A percentile compares a stretch with the other conserved stretches of the same genome.
phyloP scores from a whole-genome alignment of 331 rosid species.

The Acacia pycnantha region DNA sequence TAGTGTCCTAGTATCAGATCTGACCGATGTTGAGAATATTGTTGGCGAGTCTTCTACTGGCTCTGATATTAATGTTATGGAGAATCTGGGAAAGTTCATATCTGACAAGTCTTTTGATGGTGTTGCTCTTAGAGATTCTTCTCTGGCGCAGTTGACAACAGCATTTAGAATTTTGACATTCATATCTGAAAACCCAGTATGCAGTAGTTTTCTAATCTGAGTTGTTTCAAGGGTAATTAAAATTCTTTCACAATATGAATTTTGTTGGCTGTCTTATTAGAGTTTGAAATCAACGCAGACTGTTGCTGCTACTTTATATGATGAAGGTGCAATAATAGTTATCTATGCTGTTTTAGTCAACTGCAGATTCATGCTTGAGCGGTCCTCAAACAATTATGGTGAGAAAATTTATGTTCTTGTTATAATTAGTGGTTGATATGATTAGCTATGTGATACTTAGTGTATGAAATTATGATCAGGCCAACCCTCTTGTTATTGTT shows the following conservation, averaged over 20 bases:
- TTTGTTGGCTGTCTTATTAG: constrained; percentile 19
- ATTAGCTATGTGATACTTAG: neutral
- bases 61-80: constrained; percentile 93
- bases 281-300: constrained; percentile 53
- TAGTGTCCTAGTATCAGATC: constrained; percentile 72
- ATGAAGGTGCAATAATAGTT: constrained; percentile 89
- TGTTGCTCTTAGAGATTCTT: constrained; percentile 82
- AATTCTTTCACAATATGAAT: constrained; percentile 29
- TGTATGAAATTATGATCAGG: neutral
- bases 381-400: constrained; percentile 93
- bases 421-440: constrained; percentile 4
- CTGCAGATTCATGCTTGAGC: constrained; percentile 92
- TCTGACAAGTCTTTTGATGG: constrained; percentile 96
- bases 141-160: constrained; percentile 90
- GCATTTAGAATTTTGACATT: constrained; percentile 91
- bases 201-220: constrained; percentile 33
- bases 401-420: constrained; percentile 25
- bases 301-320: constrained; percentile 78
- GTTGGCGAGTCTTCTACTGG: constrained; percentile 75
- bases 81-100: constrained; percentile 83
- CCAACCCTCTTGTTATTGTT: neutral
- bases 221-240: constrained; percentile 11
- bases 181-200: constrained; percentile 94
- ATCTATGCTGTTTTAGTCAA: constrained; percentile 82
- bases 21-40: constrained; percentile 80